A percentile compares a stretch with the other conserved stretches of the same genome.
Evolutionary conservation across 495 filamentous ascomycete genomes (phyloP).

Genomic region (Achaetomiella virescens): DNA sequence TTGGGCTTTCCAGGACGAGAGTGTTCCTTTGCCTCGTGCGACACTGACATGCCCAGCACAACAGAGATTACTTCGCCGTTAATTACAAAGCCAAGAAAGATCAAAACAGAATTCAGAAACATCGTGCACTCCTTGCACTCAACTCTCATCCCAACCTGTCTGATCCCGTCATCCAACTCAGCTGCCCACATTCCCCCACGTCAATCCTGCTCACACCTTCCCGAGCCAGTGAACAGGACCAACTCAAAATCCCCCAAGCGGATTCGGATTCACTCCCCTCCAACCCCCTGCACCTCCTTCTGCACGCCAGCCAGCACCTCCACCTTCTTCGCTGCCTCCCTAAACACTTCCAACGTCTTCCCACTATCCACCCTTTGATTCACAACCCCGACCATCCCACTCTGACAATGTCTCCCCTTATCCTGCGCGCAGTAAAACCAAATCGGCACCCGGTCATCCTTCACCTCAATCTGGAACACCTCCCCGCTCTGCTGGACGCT

Average conservation of each 20-base stretch:
- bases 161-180: not conserved
- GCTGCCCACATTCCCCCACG: not conserved
- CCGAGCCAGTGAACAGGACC: not conserved
- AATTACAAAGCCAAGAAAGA: no score
- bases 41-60: no score
- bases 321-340: not conserved
- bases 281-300: conserved; percentile 7
- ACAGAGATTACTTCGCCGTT: no score
- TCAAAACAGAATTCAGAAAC: no score
- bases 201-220: not conserved
- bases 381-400: conserved; percentile 19
- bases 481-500: conserved; percentile 16
- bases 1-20: no score
- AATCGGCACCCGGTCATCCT: conserved; percentile 25
- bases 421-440: conserved; percentile 23
- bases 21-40: no score
- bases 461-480: conserved; percentile 32
- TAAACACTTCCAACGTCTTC: conserved; percentile 5
- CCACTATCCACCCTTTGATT: conserved; percentile 11
- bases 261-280: conserved; percentile 13
- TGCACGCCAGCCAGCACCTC: not conserved
- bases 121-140: no score
- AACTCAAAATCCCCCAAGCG: conserved; percentile 2
- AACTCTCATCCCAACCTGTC: no score
- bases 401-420: conserved; percentile 17